phyloP scores from a whole-genome alignment of 129 eudicot species.

The Chrysanthemum makinoi region DNA sequence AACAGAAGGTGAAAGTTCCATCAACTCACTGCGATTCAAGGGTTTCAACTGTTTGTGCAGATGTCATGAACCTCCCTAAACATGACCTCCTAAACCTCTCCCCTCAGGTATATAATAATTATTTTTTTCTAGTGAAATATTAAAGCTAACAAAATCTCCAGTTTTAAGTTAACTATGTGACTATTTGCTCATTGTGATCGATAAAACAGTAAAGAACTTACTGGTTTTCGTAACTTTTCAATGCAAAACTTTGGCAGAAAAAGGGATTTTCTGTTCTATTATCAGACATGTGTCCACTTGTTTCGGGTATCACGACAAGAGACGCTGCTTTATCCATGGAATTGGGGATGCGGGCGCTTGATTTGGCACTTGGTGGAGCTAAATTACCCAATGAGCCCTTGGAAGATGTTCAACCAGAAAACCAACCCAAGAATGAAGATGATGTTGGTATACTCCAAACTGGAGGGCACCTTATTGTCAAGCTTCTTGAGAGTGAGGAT shows the following conservation, averaged over 20 bases:
- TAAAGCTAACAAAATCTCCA: too few species aligned
- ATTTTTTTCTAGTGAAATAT: background rate
- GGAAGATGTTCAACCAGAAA: constrained; percentile 17
- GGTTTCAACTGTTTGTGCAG: constrained; percentile 80
- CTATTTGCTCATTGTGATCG: too few species aligned
- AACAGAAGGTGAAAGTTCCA: constrained; percentile 97
- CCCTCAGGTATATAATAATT: constrained; percentile 56
- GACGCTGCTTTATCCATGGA: constrained; percentile 90
- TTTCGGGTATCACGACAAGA: constrained; percentile 82
- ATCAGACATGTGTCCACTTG: constrained; percentile 96
- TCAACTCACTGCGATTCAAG: constrained; percentile 71
- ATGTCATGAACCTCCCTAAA: constrained; percentile 70
- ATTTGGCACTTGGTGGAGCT: constrained; percentile 74
- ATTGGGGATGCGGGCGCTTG: constrained; percentile 84
- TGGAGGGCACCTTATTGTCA: constrained; percentile 80
- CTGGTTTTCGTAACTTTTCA: background rate
- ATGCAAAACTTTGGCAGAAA: constrained; percentile 43
- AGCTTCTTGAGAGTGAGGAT: constrained; percentile 92
- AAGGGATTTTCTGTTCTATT: constrained; percentile 76
- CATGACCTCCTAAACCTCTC: constrained; percentile 60
- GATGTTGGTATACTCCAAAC: constrained; percentile 46
- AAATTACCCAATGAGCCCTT: constrained; percentile 18
- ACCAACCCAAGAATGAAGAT: constrained; percentile 24
- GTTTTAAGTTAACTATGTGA: too few species aligned
- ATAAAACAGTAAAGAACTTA: background rate